Evolutionary conservation across 768 basidiomycete genomes (phyloP), one percentile per base, ranked within the genome.

Genomic region (Tulasnella sp.): DNA sequence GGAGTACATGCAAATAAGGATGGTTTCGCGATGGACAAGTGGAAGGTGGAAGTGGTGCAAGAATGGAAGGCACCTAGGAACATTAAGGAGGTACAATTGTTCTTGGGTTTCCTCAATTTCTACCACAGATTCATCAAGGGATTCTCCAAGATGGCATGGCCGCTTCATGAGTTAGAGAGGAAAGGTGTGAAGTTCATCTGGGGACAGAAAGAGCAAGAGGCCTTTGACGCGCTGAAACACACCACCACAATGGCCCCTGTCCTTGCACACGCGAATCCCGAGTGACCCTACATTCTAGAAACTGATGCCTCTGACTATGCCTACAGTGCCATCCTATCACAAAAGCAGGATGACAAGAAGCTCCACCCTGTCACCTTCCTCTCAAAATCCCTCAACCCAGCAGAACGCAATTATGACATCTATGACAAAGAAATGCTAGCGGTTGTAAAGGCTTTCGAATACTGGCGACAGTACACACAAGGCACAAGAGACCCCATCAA

Each of bases 271-370:
- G 58, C 52, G 32, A 51, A 63, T 30, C 61, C 61, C 17, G 17
- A 26, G 4, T 48, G 50, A 3, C 48, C 47, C 4, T 13, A 15
- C 9, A 10, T 10, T 19, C 27, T 70, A 9, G 56, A 65, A 34
- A 68, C 67, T 17, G 68, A 70, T 48, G 68, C 68, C 24, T 70
- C 69, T 15, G 58, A 64, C 47, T 68, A 34, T 51, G 68, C 65
- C 19, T 49, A 65, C 29, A 64, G 60, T 5, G 61, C 15, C 19
- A 58, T 70, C 5, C 34, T 70, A 1, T 63, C 61, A 2, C 69
- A 69, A 54, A 21, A 38, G 5, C 51, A 55, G 49, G 10, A 24
- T 7, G 51, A 61, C 32, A 48, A 44, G 2, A 8, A 55, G 2
- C 23, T 51, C 1, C 64, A 64, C 24, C 68, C 68, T 11, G 49